These are phyloP conservation scores for Viola odorata DNA, from an alignment of 345 rosid genomes.

Conservation along the genomic window DNA sequence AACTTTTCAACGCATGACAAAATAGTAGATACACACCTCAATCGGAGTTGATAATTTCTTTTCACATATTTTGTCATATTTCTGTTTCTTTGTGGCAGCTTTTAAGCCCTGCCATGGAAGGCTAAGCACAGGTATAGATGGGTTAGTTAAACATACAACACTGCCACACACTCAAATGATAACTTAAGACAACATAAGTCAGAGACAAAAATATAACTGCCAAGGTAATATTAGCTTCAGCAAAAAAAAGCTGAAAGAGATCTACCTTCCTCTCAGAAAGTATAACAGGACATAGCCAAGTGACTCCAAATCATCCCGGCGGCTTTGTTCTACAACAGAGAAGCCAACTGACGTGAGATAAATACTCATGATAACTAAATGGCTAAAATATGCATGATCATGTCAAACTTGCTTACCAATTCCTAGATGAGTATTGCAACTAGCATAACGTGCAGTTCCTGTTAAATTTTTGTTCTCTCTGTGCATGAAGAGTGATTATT, in stretches of 20 bases:
- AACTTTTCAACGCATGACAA: not conserved
- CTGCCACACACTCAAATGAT: not conserved
- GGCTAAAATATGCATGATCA: not conserved
- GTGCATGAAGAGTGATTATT: not conserved
- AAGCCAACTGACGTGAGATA: constrained; percentile 4
- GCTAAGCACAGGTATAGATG: constrained; percentile 31
- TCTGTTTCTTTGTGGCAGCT: constrained; percentile 86
- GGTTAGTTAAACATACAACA: constrained; percentile 5
- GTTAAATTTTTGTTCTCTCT: constrained; percentile 97
- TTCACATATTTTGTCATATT: constrained; percentile 83
- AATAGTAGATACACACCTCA: constrained; percentile 45
- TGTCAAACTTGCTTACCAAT: constrained; percentile 48
- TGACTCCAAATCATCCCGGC: constrained; percentile 55
- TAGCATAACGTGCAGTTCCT: constrained; percentile 96
- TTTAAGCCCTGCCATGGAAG: constrained; percentile 96
- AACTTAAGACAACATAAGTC: not conserved
- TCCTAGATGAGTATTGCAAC: constrained; percentile 98
- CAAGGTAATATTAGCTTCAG: not conserved
- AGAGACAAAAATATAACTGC: too few species aligned
- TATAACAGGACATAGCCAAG: constrained; percentile 49
- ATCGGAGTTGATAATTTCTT: constrained; percentile 89
- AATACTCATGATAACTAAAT: not conserved
- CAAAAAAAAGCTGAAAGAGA: not conserved
- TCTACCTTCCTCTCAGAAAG: constrained; percentile 86
- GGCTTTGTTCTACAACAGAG: constrained; percentile 49